Evolutionary conservation across 495 filamentous ascomycete genomes (phyloP), one percentile per base, ranked within the genome.

Genomic region (Neurospora discreta): DNA sequence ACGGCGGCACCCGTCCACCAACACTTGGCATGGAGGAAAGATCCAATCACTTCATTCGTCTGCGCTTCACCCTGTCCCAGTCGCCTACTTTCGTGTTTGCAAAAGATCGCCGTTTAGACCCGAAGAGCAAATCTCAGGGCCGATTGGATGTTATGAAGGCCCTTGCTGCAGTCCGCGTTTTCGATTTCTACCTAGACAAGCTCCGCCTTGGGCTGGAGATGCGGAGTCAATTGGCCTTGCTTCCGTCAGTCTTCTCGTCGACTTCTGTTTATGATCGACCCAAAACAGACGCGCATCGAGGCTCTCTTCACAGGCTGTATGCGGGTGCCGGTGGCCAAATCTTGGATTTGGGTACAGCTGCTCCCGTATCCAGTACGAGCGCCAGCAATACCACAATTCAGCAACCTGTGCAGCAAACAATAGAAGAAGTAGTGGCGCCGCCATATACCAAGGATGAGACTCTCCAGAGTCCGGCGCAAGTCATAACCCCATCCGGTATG

Each of bases 51-150:
- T 68, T 68, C 39, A 68, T 68, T 3, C 15, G 58, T 41, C n/a
- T 71, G 5, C 70, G 58, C 58, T 71, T 71, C 26, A 15, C 1
- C 70, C 44, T 71, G 60, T 13, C 70, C n/a, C 70, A 71, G 8
- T 36, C 70, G 36, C 58, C 70, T 13, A 43, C 1, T 13, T 36
- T 68, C 13, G 58, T 46, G 13, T 20, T 68, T 16, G 39, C 70
- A 3, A 71, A 71, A 15, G 15, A 71, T 20, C 60, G 26, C 9
- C 52, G 58, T 2, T 15, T 71, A 16, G 52, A 43, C 15, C 70
- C 70, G 33, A 71, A 71, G 68, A n/a, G n/a, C 39, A 68, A 38
- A 38, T 38, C 33, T 36, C 42, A 4, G 5, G 4, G 15, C 11
- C 11, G 5, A 4, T 40, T 40, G 3, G 39, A 40, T 4, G 4